Evolutionary conservation across 306 rosid genomes (phyloP), one percentile per base, ranked within the genome.

Genomic region (Astragalus membranaceus): DNA sequence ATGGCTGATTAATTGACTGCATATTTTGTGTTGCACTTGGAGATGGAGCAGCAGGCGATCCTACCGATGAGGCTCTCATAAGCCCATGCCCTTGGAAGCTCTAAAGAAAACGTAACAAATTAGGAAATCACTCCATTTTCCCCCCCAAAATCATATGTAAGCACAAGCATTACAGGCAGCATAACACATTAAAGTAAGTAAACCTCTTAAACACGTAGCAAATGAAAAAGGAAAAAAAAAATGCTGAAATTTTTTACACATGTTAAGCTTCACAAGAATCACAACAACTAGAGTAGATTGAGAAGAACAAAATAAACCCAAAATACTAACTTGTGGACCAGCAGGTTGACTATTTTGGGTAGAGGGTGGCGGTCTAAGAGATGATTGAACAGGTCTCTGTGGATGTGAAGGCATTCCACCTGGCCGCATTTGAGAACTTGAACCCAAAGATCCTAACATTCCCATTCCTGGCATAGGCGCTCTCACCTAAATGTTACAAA

Each of bases 31-130:
- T 73, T 32, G 84, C 73, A 75, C 72, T 88, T 35, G 88, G 87
- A 76, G 86, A 84, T 17, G 89, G 72, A 3, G 88, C 70, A 35
- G 82, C 84, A 44, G 96, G 73, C 48, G 97, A 65, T 82, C 86
- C 97, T 54, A 79, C 75, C 37, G 96, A 70, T 46, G 91, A 76
- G 49, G 80, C 72, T 85, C 99, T 89, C 74, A 82, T 64, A 66
- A 87, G 80, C 70, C 87, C 83, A 61, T 86, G 95, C 62, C 96
- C 96, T 80, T 94, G 97, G 72, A 87, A 87, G 81, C 80, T 91
- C 99, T 94, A 66, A 43, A 79, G 12, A 63, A 67, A 68, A 51
- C 6, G 41, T 74, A 65, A 59, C 30, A 46, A 65, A 67, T 61
- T n/a, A 69, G 20, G 52, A 73, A 73, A 64, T 44, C 68, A 47